Percentiles rank a stretch among this genome's conserved stretches.
These are phyloP conservation scores for Capronia coronata DNA, from an alignment of 2,329 filamentous ascomycete genomes.

Conservation along the genomic window DNA sequence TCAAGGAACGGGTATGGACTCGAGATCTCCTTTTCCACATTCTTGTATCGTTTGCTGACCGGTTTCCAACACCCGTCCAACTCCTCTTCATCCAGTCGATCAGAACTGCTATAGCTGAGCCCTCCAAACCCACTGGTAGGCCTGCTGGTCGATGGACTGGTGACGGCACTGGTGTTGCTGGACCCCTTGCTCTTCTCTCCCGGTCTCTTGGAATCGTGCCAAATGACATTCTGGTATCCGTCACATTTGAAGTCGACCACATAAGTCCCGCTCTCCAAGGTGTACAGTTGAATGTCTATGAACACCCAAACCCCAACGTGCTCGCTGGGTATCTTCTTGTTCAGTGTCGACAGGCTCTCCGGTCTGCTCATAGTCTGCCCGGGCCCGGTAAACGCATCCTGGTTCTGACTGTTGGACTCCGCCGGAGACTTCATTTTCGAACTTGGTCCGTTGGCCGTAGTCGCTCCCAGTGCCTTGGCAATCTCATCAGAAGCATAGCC, in stretches of 20 bases:
- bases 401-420: conserved; percentile 14
- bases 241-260: conserved; percentile 98
- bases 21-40: conserved; percentile 90
- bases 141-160: conserved; percentile 40
- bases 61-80: conserved; percentile 45
- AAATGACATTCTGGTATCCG: conserved; percentile 83
- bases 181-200: conserved; percentile 21
- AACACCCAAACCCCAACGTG: conserved; percentile 71
- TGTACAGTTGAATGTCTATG: conserved; percentile 92
- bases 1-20: conserved; percentile 95
- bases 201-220: conserved; percentile 35
- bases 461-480: conserved; percentile 24
- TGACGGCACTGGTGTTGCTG: conserved; percentile 37
- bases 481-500: conserved; percentile 26
- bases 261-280: conserved; percentile 86
- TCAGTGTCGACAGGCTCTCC: conserved; percentile 21
- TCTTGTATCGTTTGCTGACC: conserved; percentile 44
- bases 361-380: conserved; percentile 22
- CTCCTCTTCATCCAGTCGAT: conserved; percentile 31
- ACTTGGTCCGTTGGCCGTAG: conserved; percentile 9
- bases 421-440: conserved; percentile 18
- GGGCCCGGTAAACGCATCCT: conserved; percentile 30
- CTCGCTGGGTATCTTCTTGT: conserved; percentile 25
- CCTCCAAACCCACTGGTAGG: conserved; percentile 41
- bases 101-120: conserved; percentile 18